A percentile compares a stretch with the other conserved stretches of the same genome.
Evolutionary conservation across 164 flowering plant genomes (phyloP).

Genomic region (Kingdonia uniflora): DNA sequence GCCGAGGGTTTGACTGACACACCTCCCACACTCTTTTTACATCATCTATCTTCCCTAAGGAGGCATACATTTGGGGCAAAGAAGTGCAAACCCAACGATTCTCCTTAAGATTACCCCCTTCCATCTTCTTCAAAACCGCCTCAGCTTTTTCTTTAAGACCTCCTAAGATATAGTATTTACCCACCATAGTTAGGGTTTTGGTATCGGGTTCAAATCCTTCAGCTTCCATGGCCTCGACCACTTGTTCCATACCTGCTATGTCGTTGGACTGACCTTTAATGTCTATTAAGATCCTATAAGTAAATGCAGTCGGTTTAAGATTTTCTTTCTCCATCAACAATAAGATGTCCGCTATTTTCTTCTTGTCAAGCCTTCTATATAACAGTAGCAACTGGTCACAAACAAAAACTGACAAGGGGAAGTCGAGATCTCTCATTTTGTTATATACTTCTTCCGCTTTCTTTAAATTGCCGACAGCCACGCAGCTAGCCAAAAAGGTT

Average conservation of each 20-base stretch:
- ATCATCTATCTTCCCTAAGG: conserved; percentile 57
- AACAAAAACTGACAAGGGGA: conserved; percentile 46
- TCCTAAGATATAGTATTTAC: conserved; percentile 36
- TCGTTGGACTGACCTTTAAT: conserved; percentile 59
- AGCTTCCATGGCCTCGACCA: conserved; percentile 71
- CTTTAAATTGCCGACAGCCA: conserved; percentile 19
- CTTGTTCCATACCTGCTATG: conserved; percentile 67
- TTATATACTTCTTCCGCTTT: conserved; percentile 76
- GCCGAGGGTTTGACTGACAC: conserved; percentile 34
- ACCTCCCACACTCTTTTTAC: conserved; percentile 58
- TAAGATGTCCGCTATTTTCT: conserved; percentile 71
- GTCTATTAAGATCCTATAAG: conserved; percentile 59
- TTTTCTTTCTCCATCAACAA: conserved; percentile 77
- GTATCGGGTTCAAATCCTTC: conserved; percentile 52
- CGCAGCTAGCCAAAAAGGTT: conserved; percentile 61
- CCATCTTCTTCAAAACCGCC: conserved; percentile 60
- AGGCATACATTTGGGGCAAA: conserved; percentile 59
- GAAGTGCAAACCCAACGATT: conserved; percentile 30
- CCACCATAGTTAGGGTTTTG: conserved; percentile 25
- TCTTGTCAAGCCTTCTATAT: conserved; percentile 57
- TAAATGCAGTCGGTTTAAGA: conserved; percentile 48
- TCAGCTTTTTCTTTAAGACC: conserved; percentile 69
- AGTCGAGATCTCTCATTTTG: conserved; percentile 62
- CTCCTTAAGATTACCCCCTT: conserved; percentile 33
- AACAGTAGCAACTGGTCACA: conserved; percentile 79